These are phyloP conservation scores for Mycena latifolia DNA, from an alignment of 768 basidiomycete genomes.

Conservation along the genomic window DNA sequence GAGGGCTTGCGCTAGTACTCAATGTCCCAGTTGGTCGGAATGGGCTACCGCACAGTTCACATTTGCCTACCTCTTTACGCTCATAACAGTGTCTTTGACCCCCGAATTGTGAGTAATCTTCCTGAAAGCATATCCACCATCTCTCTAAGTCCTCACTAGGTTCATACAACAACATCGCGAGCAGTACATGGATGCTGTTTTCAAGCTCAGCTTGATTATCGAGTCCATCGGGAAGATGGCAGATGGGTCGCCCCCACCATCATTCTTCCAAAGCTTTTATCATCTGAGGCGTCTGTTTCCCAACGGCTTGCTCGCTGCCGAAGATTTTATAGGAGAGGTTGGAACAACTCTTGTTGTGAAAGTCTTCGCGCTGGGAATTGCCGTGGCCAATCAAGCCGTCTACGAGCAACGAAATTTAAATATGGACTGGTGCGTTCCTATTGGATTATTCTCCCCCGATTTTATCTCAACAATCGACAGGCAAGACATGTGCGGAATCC, in stretches of 20 bases:
- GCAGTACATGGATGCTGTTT: slow-evolving; percentile 19
- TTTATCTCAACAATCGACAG: not conserved
- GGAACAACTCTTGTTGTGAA: slow-evolving; percentile 12
- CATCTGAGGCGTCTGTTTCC: slow-evolving; percentile 25
- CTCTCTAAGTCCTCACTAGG: not conserved
- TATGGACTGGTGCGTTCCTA: slow-evolving; percentile 11
- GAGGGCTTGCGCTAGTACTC: no score
- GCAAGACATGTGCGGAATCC: slow-evolving; percentile 25
- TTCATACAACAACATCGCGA: slow-evolving; percentile 11
- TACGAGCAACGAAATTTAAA: slow-evolving; percentile 23
- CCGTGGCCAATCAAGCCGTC: slow-evolving; percentile 20
- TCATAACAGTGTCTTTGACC: slow-evolving; percentile 10
- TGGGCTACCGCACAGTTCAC: slow-evolving; percentile 23
- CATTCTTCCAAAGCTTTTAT: slow-evolving; percentile 25
- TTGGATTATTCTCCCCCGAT: not conserved
- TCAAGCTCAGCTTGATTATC: slow-evolving; percentile 8
- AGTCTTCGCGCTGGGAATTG: slow-evolving; percentile 22
- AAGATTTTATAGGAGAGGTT: slow-evolving; percentile 15
- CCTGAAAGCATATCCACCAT: not conserved
- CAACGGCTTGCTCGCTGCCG: slow-evolving; percentile 16
- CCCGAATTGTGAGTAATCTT: slow-evolving; percentile 12
- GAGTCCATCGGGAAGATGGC: slow-evolving; percentile 15
- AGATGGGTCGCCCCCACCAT: slow-evolving; percentile 23
- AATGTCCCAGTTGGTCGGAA: slow-evolving; percentile 19
- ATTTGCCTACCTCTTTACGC: slow-evolving; percentile 23